Evolutionary conservation across 495 filamentous ascomycete genomes (phyloP).

Genomic region (Talaromyces thailandensis): DNA sequence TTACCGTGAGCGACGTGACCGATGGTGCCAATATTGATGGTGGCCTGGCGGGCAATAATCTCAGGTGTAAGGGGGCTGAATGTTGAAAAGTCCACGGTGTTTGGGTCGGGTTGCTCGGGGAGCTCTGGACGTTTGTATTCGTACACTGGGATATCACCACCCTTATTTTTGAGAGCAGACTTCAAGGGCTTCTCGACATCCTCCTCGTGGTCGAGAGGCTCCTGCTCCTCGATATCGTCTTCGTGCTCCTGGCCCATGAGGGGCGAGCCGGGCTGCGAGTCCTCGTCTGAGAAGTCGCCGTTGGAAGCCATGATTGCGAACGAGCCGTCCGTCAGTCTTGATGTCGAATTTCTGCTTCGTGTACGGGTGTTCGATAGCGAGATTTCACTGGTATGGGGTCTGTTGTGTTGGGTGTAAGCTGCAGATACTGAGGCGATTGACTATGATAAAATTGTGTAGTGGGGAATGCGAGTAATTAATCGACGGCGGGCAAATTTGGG

Average conservation of each 20-base stretch:
- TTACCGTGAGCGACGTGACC: slow-evolving; percentile 99
- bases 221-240: slow-evolving; percentile 44
- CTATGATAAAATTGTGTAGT: slow-evolving; percentile 40
- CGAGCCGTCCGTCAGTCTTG: neutral
- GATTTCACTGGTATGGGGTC: slow-evolving; percentile 15
- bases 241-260: slow-evolving; percentile 44
- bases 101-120: slow-evolving; percentile 85
- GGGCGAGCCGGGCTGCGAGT: slow-evolving; percentile 51
- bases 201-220: slow-evolving; percentile 38
- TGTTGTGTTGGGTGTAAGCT: slow-evolving; percentile 8
- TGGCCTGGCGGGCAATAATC: slow-evolving; percentile 94
- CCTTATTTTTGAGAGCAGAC: slow-evolving; percentile 57
- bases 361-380: slow-evolving; percentile 4
- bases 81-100: slow-evolving; percentile 66
- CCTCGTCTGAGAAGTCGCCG: slow-evolving; percentile 54
- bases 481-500: slow-evolving; percentile 19
- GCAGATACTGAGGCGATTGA: slow-evolving; percentile 18
- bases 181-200: slow-evolving; percentile 42
- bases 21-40: slow-evolving; percentile 98
- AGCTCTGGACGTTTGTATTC: slow-evolving; percentile 50
- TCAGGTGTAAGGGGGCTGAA: slow-evolving; percentile 85
- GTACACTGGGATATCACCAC: slow-evolving; percentile 30
- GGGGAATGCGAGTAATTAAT: slow-evolving; percentile 15
- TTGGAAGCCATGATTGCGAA: slow-evolving; percentile 52
- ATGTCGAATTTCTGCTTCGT: neutral